A percentile compares a stretch with the other conserved stretches of the same genome.
These are phyloP conservation scores for Fonsecaea nubica DNA, from an alignment of 2,329 filamentous ascomycete genomes.

Conservation along the genomic window DNA sequence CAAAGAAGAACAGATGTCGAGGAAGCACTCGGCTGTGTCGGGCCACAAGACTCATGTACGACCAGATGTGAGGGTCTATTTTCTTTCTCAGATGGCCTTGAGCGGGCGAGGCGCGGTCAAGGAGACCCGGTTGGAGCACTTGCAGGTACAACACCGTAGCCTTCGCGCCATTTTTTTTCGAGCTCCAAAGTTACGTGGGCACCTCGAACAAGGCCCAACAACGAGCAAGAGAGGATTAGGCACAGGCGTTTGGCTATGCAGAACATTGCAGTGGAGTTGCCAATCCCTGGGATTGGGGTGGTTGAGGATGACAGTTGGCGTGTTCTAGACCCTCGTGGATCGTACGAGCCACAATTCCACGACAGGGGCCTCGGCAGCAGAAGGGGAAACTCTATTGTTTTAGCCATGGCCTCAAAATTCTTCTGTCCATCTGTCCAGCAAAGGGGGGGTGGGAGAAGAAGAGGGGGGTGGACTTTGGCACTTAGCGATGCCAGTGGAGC, in stretches of 20 bases:
- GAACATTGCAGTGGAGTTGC: conserved; percentile 27
- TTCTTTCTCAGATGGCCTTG: conserved; percentile 9
- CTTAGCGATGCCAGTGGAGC: background rate
- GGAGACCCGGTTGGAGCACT: conserved; percentile 13
- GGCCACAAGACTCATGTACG: conserved; percentile 18
- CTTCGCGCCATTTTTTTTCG: conserved; percentile 13
- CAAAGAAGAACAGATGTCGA: conserved; percentile 17
- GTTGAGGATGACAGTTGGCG: conserved; percentile 18
- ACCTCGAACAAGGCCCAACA: conserved; percentile 11
- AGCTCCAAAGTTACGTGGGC: conserved; percentile 21
- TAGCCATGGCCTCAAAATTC: conserved; percentile 1
- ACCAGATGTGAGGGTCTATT: conserved; percentile 14
- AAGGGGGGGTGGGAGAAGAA: background rate
- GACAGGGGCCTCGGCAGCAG: conserved; percentile 8
- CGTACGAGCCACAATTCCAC: conserved; percentile 26
- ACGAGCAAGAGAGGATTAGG: conserved; percentile 18
- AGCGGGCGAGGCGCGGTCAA: conserved; percentile 15
- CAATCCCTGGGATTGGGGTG: conserved; percentile 15
- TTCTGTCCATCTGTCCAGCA: background rate
- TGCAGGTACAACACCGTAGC: conserved; percentile 16
- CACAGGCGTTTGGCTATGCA: conserved; percentile 27
- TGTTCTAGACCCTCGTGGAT: conserved; percentile 35
- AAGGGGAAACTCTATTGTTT: conserved; percentile 5
- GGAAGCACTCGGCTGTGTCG: conserved; percentile 15
- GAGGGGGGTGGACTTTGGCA: background rate